These are phyloP conservation scores for Sporothrix dimorphospora DNA, from an alignment of 2,329 filamentous ascomycete genomes.

Conservation along the genomic window DNA sequence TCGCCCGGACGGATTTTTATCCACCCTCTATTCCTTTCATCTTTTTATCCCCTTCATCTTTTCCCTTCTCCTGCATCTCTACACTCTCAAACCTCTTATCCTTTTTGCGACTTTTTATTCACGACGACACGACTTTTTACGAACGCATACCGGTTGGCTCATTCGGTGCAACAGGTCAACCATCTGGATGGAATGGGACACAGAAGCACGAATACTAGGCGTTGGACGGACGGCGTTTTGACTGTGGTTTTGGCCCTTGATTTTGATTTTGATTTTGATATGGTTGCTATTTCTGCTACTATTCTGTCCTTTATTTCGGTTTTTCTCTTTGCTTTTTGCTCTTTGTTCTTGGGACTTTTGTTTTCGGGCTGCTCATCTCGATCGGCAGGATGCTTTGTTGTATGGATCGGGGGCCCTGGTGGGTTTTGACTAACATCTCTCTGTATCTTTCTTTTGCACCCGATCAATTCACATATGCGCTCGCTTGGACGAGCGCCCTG, in stretches of 20 bases:
- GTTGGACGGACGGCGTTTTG: constrained; percentile 20
- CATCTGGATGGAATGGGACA: constrained; percentile 1
- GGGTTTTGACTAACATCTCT: neutral
- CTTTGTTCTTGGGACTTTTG: neutral
- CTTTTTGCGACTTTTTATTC: constrained; percentile 16
- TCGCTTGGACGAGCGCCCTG: constrained; percentile 9
- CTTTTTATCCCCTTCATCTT: neutral
- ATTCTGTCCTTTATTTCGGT: neutral
- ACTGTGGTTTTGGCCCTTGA: neutral
- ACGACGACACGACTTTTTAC: constrained; percentile 29
- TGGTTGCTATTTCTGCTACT: neutral
- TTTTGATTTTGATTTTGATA: constrained; percentile 15
- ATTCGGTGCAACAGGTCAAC: neutral
- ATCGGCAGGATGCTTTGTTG: neutral
- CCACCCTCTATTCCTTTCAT: neutral
- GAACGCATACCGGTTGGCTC: constrained; percentile 26
- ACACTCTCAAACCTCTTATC: neutral
- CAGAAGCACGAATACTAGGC: constrained; percentile 24
- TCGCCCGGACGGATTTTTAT: neutral
- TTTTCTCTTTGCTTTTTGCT: neutral
- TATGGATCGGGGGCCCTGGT: neutral
- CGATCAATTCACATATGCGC: neutral
- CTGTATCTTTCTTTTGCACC: neutral
- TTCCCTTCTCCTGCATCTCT: neutral
- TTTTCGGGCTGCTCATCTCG: neutral